Conservation (phyloP, 768 basidiomycete genomes). For the Pleurotus eryngii region DNA sequence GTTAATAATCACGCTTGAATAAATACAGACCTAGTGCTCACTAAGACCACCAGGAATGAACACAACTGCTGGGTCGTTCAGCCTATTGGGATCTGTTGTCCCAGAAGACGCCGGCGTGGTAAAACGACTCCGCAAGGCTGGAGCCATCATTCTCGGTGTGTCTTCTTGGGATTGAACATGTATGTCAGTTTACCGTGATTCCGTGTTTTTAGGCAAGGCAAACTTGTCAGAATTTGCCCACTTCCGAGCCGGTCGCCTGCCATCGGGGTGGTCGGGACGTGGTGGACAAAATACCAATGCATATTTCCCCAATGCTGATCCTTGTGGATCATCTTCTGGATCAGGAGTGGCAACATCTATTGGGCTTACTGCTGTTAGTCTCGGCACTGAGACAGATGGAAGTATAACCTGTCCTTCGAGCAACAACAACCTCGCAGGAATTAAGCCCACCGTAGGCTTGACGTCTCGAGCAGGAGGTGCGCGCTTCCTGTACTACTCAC, state of each 20-base stretch:
- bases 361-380: slow-evolving; percentile 43
- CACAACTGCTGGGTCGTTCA: slow-evolving; percentile 32
- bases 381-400: slow-evolving; percentile 52
- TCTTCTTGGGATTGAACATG: neutral
- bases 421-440: slow-evolving; percentile 53
- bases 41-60: neutral
- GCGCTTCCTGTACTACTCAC: neutral
- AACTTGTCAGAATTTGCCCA: slow-evolving; percentile 55
- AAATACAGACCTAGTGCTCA: neutral
- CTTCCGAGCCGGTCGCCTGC: slow-evolving; percentile 36
- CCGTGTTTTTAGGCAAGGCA: slow-evolving; percentile 40
- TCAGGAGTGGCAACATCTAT: slow-evolving; percentile 53
- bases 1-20: neutral
- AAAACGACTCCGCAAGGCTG: slow-evolving; percentile 25
- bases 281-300: slow-evolving; percentile 51
- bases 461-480: slow-evolving; percentile 58
- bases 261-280: slow-evolving; percentile 58
- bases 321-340: slow-evolving; percentile 59
- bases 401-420: slow-evolving; percentile 52
- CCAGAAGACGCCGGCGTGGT: slow-evolving; percentile 45
- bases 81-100: slow-evolving; percentile 38
- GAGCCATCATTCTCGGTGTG: slow-evolving; percentile 5
- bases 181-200: neutral
- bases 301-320: slow-evolving; percentile 49
- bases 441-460: slow-evolving; percentile 59